Evolutionary conservation across 225 moss, liverwort and hornwort genomes (phyloP).

Genomic region (Physcomitrellopsis africana): DNA sequence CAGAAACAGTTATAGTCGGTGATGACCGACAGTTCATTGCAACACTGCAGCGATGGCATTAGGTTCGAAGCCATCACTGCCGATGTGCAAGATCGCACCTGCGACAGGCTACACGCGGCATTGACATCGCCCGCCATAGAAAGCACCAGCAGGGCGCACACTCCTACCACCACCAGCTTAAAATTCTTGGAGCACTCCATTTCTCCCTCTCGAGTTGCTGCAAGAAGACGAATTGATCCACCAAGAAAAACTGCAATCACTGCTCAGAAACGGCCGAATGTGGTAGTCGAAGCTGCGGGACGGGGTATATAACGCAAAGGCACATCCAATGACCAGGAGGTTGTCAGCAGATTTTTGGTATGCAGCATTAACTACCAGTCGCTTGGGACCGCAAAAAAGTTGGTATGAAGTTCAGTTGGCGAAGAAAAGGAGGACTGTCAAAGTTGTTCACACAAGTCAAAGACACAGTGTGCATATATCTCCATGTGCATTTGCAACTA

Average conservation of each 20-base stretch:
- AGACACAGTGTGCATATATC: no score
- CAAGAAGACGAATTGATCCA: not conserved
- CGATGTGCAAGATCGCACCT: slow-evolving; percentile 31
- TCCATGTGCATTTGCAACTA: no score
- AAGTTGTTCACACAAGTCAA: no score
- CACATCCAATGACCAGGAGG: not conserved
- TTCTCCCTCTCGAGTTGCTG: not conserved
- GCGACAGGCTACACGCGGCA: slow-evolving; percentile 22
- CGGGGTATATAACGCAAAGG: not conserved
- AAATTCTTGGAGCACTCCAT: not conserved
- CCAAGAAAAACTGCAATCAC: not conserved
- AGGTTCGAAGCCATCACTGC: not conserved
- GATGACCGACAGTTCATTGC: not conserved
- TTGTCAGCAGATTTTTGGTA: not conserved
- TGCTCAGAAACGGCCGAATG: not conserved
- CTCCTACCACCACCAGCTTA: slow-evolving; percentile 1
- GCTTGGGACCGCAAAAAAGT: not conserved
- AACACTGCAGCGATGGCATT: not conserved
- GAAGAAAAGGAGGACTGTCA: no score
- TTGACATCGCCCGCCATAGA: not conserved
- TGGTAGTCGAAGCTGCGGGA: not conserved
- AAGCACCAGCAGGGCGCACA: slow-evolving; percentile 26
- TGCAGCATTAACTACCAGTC: not conserved
- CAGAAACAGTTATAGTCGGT: slow-evolving; percentile 42
- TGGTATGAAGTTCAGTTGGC: no score